Base-by-base conservation (phyloP, 108 stramenopile species). In the Nitzschia palea region DNA sequence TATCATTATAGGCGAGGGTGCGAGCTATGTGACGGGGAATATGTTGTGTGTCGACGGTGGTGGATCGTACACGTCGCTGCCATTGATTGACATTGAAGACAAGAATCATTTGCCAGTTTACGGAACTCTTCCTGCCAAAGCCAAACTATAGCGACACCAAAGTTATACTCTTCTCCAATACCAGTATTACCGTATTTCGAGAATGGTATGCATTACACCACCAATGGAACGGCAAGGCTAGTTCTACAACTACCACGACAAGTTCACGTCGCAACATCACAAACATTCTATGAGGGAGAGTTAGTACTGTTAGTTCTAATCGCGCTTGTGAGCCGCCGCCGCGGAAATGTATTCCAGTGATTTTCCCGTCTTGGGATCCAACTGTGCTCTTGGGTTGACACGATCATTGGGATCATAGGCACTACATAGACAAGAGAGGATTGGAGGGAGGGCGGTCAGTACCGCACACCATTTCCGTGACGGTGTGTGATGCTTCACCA, bases 321-420 rank as follows among this genome's bases (percentile, higher is more conserved):
- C 25, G 55, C 18, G 15, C 47, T 48, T 48, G 15, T 10, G 8
- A 18, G 14, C 10, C 37, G 47, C 9, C 47, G 47, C 47, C 47
- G n/a, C n/a, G n/a, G n/a, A n/a, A n/a, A 48, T 48, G n/a, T n/a
- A 48, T 18, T 48, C 47, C 47, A 48, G 48, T 17, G 62, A 65
- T 50, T 83, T 79, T 8, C 82, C 82, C 4, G 82, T 79, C 31
- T 78, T 83, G 6, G 85, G 80, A 68, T 90, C 92, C 32, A 94
- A 74, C 70, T 94, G 92, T 50, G 82, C 63, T 18, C 79, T 70
- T 27, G 84, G 82, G 74, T 90, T 94, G 32, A 94, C 78, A 4
- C 87, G 83, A 79, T 94, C 92, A 26, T 80, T 78, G 20, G 78
- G 74, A 70, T 94, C 70, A 61, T 94, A 94, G 26, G 84, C 73